A percentile compares a stretch with the other conserved stretches of the same genome.
These are phyloP conservation scores for Elymus sibiricus DNA, from an alignment of 176 grass and related monocot genomes.

Conservation along the genomic window DNA sequence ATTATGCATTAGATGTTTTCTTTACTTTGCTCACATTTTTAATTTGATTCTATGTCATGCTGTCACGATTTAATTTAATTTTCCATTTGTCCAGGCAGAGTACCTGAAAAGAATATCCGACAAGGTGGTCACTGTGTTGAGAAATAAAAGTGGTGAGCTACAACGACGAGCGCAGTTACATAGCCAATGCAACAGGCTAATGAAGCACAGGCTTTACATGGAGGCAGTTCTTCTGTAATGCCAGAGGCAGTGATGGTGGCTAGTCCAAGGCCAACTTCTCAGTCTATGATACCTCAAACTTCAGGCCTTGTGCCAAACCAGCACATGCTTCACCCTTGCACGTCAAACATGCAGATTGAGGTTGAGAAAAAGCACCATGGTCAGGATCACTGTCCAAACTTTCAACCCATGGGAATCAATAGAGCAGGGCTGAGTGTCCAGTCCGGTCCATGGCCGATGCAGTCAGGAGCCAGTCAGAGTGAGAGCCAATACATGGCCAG, in stretches of 20 bases:
- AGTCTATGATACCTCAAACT: background rate
- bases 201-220: background rate
- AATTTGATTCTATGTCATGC: background rate
- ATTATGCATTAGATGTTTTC: background rate
- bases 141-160: background rate
- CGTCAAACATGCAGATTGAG: background rate
- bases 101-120: constrained; percentile 6
- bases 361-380: background rate
- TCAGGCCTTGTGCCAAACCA: background rate
- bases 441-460: background rate
- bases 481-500: background rate
- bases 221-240: constrained; percentile 1
- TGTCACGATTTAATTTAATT: background rate
- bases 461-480: background rate
- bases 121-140: background rate
- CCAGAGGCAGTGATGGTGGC: background rate
- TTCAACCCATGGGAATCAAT: background rate
- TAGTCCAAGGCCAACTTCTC: background rate
- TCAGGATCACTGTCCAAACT: background rate
- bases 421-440: background rate
- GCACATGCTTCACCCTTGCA: background rate
- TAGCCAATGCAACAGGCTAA: background rate
- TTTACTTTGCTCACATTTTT: background rate
- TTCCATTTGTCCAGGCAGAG: background rate
- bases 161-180: background rate